phyloP scores from a whole-genome alignment of 495 filamentous ascomycete species.

The Trichoderma asperelloides region DNA sequence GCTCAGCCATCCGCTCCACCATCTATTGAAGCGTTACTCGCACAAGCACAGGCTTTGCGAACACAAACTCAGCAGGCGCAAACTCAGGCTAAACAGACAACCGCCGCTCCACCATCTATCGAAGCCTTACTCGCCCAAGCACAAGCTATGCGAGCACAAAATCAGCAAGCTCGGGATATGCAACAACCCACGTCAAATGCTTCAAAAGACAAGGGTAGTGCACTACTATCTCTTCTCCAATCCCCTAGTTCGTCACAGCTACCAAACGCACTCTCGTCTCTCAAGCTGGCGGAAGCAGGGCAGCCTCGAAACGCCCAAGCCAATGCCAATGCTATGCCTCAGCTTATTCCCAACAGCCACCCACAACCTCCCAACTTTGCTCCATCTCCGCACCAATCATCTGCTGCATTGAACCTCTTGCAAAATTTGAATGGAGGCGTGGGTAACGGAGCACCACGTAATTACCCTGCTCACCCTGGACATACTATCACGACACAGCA shows the following conservation, averaged over 20 bases:
- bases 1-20: not conserved
- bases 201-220: constrained; percentile 24
- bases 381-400: not conserved
- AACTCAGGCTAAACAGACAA: no score
- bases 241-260: constrained; percentile 14
- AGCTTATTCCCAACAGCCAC: not conserved
- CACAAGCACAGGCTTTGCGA: no score
- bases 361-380: not conserved
- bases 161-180: no score
- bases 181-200: constrained; percentile 3
- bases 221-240: constrained; percentile 26
- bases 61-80: no score
- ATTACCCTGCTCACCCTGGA: not conserved
- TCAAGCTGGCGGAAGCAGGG: constrained; percentile 18
- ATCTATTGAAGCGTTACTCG: no score
- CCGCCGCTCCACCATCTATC: no score
- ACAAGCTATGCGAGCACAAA: not conserved
- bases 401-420: not conserved
- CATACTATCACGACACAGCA: constrained; percentile 11
- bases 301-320: constrained; percentile 7
- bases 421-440: not conserved
- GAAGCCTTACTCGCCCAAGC: not conserved
- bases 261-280: constrained; percentile 29
- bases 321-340: constrained; percentile 7
- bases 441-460: not conserved